These are phyloP conservation scores for Nicotiana benthamiana DNA, from an alignment of 257 asterid species.

Conservation along the genomic window DNA sequence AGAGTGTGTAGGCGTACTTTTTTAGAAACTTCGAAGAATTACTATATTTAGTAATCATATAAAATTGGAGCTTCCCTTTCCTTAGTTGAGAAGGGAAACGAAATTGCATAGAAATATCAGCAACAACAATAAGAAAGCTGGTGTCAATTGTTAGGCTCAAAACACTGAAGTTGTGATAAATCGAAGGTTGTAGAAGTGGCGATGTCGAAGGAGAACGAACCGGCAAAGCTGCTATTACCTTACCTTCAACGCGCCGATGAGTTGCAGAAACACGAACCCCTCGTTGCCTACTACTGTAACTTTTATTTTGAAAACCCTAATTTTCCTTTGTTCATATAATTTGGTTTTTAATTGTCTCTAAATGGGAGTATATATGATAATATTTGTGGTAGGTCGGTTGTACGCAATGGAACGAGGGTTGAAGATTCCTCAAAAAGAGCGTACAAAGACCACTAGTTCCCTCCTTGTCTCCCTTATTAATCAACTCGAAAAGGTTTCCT, in stretches of 20 bases:
- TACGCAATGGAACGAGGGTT: slow-evolving; percentile 97
- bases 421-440: slow-evolving; percentile 69
- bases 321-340: not conserved
- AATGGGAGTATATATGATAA: too few species aligned
- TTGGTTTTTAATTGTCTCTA: not conserved
- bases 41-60: not conserved
- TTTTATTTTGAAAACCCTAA: not conserved
- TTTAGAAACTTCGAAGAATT: not conserved
- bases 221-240: slow-evolving; percentile 36
- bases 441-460: slow-evolving; percentile 73
- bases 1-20: not conserved
- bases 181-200: not conserved
- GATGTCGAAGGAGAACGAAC: slow-evolving; percentile 37
- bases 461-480: slow-evolving; percentile 80
- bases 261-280: slow-evolving; percentile 44
- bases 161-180: not conserved
- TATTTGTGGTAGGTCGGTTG: slow-evolving; percentile 59
- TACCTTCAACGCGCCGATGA: slow-evolving; percentile 46
- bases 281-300: slow-evolving; percentile 43
- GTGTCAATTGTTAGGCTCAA: not conserved
- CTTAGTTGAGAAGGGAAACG: not conserved
- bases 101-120: not conserved
- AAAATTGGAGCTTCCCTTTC: not conserved
- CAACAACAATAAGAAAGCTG: not conserved
- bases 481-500: slow-evolving; percentile 82